Evolutionary conservation across 768 basidiomycete species (phyloP).

Genomic region (Mycena rosella): DNA sequence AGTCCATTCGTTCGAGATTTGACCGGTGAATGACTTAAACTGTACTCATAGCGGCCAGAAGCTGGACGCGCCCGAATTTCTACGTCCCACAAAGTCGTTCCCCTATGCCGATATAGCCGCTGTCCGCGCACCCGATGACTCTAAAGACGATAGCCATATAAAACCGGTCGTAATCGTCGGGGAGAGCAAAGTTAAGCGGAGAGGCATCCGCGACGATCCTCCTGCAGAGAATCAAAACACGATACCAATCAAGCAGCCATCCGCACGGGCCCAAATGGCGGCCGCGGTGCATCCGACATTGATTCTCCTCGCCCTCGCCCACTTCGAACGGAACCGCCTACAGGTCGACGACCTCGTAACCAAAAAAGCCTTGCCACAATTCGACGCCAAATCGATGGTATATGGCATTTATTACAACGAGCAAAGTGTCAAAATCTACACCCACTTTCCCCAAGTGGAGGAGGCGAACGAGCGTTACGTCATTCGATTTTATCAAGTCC

Average conservation of each 20-base stretch:
- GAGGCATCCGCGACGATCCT: not conserved
- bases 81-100: not conserved
- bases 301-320: slow-evolving; percentile 15
- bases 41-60: not conserved
- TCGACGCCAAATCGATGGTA: slow-evolving; percentile 3
- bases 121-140: not conserved
- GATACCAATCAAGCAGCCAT: too few species aligned
- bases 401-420: slow-evolving; percentile 12
- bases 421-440: not conserved
- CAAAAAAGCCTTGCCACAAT: not conserved
- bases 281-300: slow-evolving; percentile 20
- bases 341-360: too few species aligned
- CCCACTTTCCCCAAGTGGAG: slow-evolving; percentile 12
- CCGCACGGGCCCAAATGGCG: slow-evolving; percentile 19
- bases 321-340: slow-evolving; percentile 1
- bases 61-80: not conserved
- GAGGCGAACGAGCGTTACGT: not conserved
- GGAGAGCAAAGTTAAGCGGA: slow-evolving; percentile 5
- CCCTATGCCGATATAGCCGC: slow-evolving; percentile 11
- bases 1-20: not conserved
- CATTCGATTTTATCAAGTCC: slow-evolving; percentile 5
- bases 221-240: not conserved
- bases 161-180: slow-evolving; percentile 18
- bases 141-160: not conserved
- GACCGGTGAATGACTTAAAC: not conserved